These are phyloP conservation scores for Starmerella floris DNA, from an alignment of 805 yeast genomes.

Conservation along the genomic window DNA sequence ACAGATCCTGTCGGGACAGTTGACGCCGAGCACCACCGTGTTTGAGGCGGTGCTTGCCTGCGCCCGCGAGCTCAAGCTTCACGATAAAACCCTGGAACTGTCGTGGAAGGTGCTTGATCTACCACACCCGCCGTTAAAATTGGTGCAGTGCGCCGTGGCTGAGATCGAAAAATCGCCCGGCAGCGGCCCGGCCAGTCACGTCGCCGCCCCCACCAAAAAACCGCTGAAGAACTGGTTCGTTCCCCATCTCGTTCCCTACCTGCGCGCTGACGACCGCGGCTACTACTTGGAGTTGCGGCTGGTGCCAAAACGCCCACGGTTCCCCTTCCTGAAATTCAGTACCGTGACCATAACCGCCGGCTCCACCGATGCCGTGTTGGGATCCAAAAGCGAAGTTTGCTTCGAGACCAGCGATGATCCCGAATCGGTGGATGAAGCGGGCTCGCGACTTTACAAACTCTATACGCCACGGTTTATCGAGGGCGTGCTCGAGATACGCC, in stretches of 20 bases:
- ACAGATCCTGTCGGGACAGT: background rate
- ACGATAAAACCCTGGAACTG: conserved; percentile 22
- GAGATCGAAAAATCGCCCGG: background rate
- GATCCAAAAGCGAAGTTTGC: background rate
- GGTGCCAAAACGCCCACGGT: conserved; percentile 23
- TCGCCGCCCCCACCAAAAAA: background rate
- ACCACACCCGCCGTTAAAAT: background rate
- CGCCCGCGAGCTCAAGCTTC: conserved; percentile 27
- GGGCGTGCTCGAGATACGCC: conserved; percentile 28
- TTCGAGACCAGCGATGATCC: conserved; percentile 5
- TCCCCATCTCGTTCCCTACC: conserved; percentile 29
- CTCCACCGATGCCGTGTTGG: background rate
- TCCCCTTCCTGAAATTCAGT: conserved; percentile 15
- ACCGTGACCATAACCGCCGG: conserved; percentile 9
- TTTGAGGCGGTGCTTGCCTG: conserved; percentile 58
- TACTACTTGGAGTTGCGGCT: conserved; percentile 33
- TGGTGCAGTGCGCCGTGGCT: background rate
- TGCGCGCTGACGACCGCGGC: conserved; percentile 26
- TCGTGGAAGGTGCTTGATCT: conserved; percentile 21
- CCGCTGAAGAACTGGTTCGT: conserved; percentile 31
- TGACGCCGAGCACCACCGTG: conserved; percentile 33
- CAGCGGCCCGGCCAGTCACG: background rate
- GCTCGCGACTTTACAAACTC: conserved; percentile 4
- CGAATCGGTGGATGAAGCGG: background rate
- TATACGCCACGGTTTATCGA: conserved; percentile 23